Evolutionary conservation across 2,329 filamentous ascomycete genomes (phyloP).

Genomic region (Trichoderma koningiopsis): DNA sequence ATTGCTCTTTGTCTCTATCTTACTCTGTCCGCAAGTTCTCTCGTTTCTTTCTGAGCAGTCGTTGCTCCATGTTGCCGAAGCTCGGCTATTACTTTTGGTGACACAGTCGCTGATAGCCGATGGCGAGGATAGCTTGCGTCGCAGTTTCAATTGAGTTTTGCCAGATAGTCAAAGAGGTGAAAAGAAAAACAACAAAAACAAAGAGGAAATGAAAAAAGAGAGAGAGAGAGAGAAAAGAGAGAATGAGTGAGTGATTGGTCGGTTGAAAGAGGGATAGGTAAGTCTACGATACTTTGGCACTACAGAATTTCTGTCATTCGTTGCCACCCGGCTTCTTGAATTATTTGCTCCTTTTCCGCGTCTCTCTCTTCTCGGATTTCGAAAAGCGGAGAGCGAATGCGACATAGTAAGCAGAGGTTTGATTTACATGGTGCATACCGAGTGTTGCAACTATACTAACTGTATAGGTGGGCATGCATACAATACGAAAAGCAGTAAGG

Average conservation of each 20-base stretch:
- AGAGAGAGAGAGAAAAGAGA: not conserved
- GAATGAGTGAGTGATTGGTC: not conserved
- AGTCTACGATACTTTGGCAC: not conserved
- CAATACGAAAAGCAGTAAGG: not conserved
- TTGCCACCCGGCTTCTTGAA: not conserved
- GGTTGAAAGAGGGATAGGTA: not conserved
- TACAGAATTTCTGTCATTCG: not conserved
- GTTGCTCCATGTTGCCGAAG: not conserved
- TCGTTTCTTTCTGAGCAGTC: not conserved
- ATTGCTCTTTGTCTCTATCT: not conserved
- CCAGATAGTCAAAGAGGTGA: not conserved
- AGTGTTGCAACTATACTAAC: not conserved
- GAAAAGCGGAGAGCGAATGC: not conserved
- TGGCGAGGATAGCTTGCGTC: not conserved
- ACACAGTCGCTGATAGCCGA: not conserved
- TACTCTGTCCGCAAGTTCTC: not conserved
- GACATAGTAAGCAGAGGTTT: not conserved
- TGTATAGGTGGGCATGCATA: not conserved
- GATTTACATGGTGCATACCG: not conserved
- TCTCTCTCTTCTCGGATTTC: not conserved
- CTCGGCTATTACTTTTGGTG: not conserved
- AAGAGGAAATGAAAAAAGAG: not conserved
- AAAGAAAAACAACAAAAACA: not conserved
- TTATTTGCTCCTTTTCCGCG: not conserved
- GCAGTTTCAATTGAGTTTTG: not conserved